Conservation (phyloP, 1,284 basidiomycete genomes). For the Sanghuangporus weigelae region DNA sequence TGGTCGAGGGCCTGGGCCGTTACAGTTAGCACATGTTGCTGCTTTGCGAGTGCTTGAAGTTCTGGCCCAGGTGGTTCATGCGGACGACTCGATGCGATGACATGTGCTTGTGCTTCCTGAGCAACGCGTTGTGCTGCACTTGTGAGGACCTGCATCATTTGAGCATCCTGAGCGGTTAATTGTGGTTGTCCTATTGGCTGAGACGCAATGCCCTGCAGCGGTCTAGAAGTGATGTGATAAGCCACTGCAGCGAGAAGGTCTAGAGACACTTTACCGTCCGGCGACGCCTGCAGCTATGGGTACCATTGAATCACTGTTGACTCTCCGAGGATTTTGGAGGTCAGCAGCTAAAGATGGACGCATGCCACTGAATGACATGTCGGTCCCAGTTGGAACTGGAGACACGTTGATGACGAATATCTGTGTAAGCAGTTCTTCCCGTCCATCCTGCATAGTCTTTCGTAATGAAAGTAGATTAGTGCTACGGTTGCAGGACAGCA, state of each 20-base stretch:
- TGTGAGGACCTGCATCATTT: slow-evolving; percentile 71
- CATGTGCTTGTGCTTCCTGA: slow-evolving; percentile 64
- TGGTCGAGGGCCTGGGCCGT: slow-evolving; percentile 72
- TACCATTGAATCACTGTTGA: slow-evolving; percentile 54
- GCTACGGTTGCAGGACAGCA: neutral
- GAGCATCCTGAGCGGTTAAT: slow-evolving; percentile 42
- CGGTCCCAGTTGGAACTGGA: slow-evolving; percentile 56
- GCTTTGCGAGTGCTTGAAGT: slow-evolving; percentile 65
- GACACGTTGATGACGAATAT: slow-evolving; percentile 69
- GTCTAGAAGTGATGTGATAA: slow-evolving; percentile 4
- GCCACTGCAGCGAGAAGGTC: slow-evolving; percentile 18
- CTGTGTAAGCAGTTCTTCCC: slow-evolving; percentile 61
- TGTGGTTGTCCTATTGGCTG: slow-evolving; percentile 23
- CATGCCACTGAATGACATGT: slow-evolving; percentile 49
- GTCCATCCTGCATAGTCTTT: slow-evolving; percentile 67
- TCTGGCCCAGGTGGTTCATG: slow-evolving; percentile 41
- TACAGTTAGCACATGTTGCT: slow-evolving; percentile 72
- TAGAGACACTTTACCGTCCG: slow-evolving; percentile 27
- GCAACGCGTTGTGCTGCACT: slow-evolving; percentile 70
- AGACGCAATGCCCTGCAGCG: slow-evolving; percentile 7
- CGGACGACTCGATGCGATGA: slow-evolving; percentile 43
- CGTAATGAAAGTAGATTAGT: neutral
- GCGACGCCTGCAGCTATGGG: slow-evolving; percentile 31
- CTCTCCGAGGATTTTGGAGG: slow-evolving; percentile 43
- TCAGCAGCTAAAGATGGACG: slow-evolving; percentile 59